Conservation (phyloP, 1,284 basidiomycete species). For the Microbotryum scabiosae region DNA sequence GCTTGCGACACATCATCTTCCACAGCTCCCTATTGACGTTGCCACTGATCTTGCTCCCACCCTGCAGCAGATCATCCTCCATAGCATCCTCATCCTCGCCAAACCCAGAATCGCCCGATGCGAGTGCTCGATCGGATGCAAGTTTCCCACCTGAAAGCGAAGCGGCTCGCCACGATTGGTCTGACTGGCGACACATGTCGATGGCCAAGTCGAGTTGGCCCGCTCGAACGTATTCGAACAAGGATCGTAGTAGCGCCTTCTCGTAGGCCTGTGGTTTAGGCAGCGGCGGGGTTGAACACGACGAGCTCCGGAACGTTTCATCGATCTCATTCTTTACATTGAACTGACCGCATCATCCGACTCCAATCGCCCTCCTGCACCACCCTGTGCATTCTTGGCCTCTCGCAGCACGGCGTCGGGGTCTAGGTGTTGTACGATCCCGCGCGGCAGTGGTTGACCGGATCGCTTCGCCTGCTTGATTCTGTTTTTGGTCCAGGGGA, state of each 20-base stretch:
- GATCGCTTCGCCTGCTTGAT: conserved; percentile 57
- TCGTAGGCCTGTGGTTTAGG: conserved; percentile 56
- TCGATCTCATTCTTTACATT: background rate
- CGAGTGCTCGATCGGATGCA: conserved; percentile 61
- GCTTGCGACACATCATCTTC: conserved; percentile 71
- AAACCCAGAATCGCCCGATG: conserved; percentile 48
- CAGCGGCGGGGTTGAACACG: background rate
- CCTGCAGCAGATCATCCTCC: conserved; percentile 7
- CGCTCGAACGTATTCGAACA: conserved; percentile 69
- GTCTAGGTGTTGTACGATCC: conserved; percentile 58
- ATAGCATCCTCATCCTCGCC: conserved; percentile 45
- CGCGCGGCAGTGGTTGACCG: conserved; percentile 41
- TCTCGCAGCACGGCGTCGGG: conserved; percentile 53
- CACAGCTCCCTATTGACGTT: conserved; percentile 64
- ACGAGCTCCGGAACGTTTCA: no score
- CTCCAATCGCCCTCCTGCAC: conserved; percentile 45
- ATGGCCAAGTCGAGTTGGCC: conserved; percentile 76
- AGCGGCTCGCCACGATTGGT: conserved; percentile 85
- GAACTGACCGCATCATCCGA: conserved; percentile 58
- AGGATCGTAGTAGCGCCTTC: conserved; percentile 58
- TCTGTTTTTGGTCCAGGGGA: conserved; percentile 68
- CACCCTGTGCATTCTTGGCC: conserved; percentile 45
- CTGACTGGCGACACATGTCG: conserved; percentile 68
- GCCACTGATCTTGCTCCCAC: conserved; percentile 63
- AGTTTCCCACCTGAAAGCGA: conserved; percentile 67